Conservation (phyloP, 2,329 filamentous ascomycete genomes). For the Bipolaris sorokiniana region DNA sequence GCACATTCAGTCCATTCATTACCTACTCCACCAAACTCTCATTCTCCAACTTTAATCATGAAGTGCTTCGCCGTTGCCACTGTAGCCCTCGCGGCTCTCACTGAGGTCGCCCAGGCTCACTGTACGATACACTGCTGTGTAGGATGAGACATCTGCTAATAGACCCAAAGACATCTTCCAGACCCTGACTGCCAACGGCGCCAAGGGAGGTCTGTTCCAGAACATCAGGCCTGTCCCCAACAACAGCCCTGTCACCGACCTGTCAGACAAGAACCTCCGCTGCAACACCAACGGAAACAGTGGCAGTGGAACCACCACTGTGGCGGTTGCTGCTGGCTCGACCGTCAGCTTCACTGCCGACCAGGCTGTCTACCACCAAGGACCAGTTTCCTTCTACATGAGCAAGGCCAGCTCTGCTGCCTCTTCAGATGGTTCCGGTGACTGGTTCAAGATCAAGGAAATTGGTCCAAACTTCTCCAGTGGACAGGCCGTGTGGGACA, state of each 20-base stretch:
- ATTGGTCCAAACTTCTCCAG: slow-evolving; percentile 46
- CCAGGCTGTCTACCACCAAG: slow-evolving; percentile 48
- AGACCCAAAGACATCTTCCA: slow-evolving; percentile 46
- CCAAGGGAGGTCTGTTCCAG: slow-evolving; percentile 43
- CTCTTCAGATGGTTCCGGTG: slow-evolving; percentile 44
- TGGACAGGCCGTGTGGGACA: slow-evolving; percentile 44
- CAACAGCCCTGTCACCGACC: slow-evolving; percentile 46
- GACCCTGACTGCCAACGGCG: slow-evolving; percentile 45
- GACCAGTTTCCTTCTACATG: slow-evolving; percentile 48
- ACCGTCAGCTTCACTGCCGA: slow-evolving; percentile 46
- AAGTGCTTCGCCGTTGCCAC: slow-evolving; percentile 44
- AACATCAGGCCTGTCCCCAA: slow-evolving; percentile 49
- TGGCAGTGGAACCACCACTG: slow-evolving; percentile 38
- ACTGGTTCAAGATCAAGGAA: slow-evolving; percentile 51
- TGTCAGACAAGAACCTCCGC: slow-evolving; percentile 41
- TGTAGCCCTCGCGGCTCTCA: slow-evolving; percentile 41
- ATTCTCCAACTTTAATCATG: slow-evolving; percentile 28
- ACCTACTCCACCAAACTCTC: slow-evolving; percentile 10
- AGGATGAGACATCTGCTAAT: slow-evolving; percentile 11
- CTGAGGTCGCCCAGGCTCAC: slow-evolving; percentile 46
- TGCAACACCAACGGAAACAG: slow-evolving; percentile 46
- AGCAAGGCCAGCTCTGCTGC: slow-evolving; percentile 44
- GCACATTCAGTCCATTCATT: slow-evolving; percentile 7
- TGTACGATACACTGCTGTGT: slow-evolving; percentile 30
- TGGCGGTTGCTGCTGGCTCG: slow-evolving; percentile 45